Evolutionary conservation across 805 yeast species (phyloP), one percentile per base, ranked within the genome.

Genomic region (Saturnispora kantuleensis): DNA sequence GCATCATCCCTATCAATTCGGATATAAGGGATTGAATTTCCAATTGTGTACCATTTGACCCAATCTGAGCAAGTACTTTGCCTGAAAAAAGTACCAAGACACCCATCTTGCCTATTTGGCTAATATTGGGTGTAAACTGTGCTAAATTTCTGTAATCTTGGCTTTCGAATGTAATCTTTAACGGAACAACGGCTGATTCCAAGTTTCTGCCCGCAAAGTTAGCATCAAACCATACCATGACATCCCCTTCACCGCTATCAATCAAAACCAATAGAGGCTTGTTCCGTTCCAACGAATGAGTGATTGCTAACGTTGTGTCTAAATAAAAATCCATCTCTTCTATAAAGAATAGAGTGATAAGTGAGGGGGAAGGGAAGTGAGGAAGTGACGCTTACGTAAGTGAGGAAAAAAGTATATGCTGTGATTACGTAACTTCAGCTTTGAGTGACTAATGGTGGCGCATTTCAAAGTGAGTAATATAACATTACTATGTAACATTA

Each of bases 21-120:
- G 41, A 38, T 30, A 38, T 38, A 38, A 38, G 12, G 13, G 41
- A 17, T 11, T 30, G 35, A 16, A 38, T 26, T 11, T 38, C n/a
- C 11, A 13, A 12, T 16, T 11, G 10, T 16, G 41, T 38, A 13
- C 17, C 3, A 13, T 38, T 35, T 3, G 16, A 10, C 13, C 16
- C 10, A 31, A 42, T 26, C 10, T 35, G 31, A 10, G 39, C 21
- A 10, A 42, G 17, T 5, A 35, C 40, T 11, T 9, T 56, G 6
- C 81, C 77, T 10, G 65, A 61, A 31, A 58, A 62, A n/a, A 84
- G 66, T 11, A 81, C 62, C 53, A 75, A 71, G 18, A 81, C 62
- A 49, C 84, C 70, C 1, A 89, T 89, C 3, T 70, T 66, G 0
- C 53, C 54, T 7, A 70, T 63, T 13, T 67, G 61, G 2, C 38